Evolutionary conservation across 345 rosid genomes (phyloP), one percentile per base, ranked within the genome.

Genomic region (Lumnitzera racemosa): DNA sequence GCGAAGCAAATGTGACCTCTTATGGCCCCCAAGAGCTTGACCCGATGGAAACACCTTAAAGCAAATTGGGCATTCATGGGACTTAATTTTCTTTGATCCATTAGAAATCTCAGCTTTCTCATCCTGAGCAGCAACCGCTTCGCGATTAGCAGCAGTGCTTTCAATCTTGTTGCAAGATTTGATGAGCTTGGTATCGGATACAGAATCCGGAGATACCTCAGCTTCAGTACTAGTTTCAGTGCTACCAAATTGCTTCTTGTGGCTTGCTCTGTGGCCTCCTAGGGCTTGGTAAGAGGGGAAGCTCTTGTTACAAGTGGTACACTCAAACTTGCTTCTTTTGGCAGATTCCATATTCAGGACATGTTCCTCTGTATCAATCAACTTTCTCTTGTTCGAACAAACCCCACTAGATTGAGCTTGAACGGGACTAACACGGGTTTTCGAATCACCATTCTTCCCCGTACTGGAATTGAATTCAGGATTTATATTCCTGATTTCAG

Each of bases 191-290:
- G 48, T 56, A 4, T 65, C 67, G 14, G 70, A 24, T 10, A 65
- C 47, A 23, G 59, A 58, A 41, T 65, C 69, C 13, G 75, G 67
- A 14, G 75, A 51, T 36, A 47, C 23, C 24, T 72, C 67, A n/a
- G 67, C 63, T 60, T 76, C 74, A 27, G 67, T 57, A 61, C 72
- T 72, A 23, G 46, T 76, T 41, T 74, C 83, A 27, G 20, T 62
- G 72, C 61, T 66, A 41, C 76, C 79, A 51, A 56, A 25, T 71
- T 58, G 53, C 67, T 81, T 88, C 15, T 59, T 86, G 50, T 88
- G 96, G 73, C 90, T 84, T 5, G 89, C 90, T 64, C 88, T 84
- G 47, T 91, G 98, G 10, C 98, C 95, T n/a, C 95, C 94, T 13
- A 91, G 77, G 58, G 91, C 96, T 80, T 88, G 98, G 67, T 88